These are phyloP conservation scores for Alternaria brassicae DNA, from an alignment of 2,329 filamentous ascomycete genomes.

Conservation along the genomic window DNA sequence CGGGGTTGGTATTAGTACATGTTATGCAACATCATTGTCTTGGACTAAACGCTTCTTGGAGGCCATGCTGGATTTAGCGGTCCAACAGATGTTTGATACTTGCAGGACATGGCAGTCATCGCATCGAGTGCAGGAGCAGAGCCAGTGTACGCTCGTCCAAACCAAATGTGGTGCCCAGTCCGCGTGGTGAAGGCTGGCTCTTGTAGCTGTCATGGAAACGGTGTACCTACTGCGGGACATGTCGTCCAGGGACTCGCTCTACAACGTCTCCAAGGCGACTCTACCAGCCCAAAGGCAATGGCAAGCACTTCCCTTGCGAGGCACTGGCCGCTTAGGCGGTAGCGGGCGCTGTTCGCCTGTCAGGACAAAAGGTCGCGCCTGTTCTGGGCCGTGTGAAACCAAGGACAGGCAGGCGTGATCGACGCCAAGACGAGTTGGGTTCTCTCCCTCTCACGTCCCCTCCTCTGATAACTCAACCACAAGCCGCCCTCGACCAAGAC, in stretches of 20 bases:
- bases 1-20: not conserved
- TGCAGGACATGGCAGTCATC: not conserved
- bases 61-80: not conserved
- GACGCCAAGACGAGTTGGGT: conserved; percentile 32
- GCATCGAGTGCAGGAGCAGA: not conserved
- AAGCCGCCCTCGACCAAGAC: conserved; percentile 30
- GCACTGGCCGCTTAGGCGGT: conserved; percentile 18
- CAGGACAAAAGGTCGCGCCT: conserved; percentile 25
- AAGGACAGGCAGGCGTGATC: conserved; percentile 37
- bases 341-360: conserved; percentile 20
- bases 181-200: conserved; percentile 8
- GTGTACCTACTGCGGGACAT: conserved; percentile 32
- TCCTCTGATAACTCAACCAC: conserved; percentile 36
- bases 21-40: not conserved
- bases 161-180: conserved; percentile 14
- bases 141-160: not conserved
- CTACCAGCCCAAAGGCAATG: not conserved
- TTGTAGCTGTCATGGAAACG: conserved; percentile 24
- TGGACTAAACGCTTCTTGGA: not conserved
- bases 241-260: not conserved
- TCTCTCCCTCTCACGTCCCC: conserved; percentile 33
- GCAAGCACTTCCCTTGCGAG: not conserved
- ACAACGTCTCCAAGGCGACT: not conserved
- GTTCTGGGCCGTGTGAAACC: conserved; percentile 38
- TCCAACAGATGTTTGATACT: not conserved